Base-by-base conservation (phyloP, 2,329 filamentous ascomycete genomes). In the Huntiella decipiens region DNA sequence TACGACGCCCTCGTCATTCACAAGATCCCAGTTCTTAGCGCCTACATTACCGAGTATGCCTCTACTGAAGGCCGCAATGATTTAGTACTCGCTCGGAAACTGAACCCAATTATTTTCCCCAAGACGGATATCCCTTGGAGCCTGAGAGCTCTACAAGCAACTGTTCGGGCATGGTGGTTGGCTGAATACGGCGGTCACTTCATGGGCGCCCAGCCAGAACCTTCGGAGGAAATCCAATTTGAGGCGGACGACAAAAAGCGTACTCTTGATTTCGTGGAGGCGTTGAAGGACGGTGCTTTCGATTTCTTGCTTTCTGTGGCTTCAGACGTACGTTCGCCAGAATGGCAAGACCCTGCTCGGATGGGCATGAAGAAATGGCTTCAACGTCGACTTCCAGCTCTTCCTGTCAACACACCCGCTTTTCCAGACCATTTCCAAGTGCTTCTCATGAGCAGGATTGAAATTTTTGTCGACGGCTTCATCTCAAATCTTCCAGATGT, bases 401-500 rank as follows among this genome's bases (percentile, higher is more conserved):
- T 93, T 33, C 65, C 77, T 3, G 62, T 74, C 1, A 84, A 93
- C 36, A 67, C 75, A 0, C 66, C 80, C 6, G 65, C 72, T 2
- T 83, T 87, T 47, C 78, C 82, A 3, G 66, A 71, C 5, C 77
- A 77, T 52, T 85, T 96, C 57, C 79, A 82, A 51, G 57, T 67
- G 5, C 66, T 80, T 16, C 62, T 93, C 22, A 84, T 88, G 74
- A 72, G 79, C 49, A 82, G 87, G 56, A 63, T 96, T 7, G 88
- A 96, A 58, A 71, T 73, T 0, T 94, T 96, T 56, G 76, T 88
- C 5, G 88, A 96, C 57, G 81, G 82, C 4, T 92, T 94, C 58
- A 92, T 98, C 53, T 83, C 85, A 1, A 94, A 98, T 56, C 81
- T 96, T 65, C 91, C 91, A 0, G 87, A 96, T 62, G 80, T 91